A percentile compares a stretch with the other conserved stretches of the same genome.
phyloP scores from a whole-genome alignment of 1,139 yeast genomes.

The Protomyces inouyei region DNA sequence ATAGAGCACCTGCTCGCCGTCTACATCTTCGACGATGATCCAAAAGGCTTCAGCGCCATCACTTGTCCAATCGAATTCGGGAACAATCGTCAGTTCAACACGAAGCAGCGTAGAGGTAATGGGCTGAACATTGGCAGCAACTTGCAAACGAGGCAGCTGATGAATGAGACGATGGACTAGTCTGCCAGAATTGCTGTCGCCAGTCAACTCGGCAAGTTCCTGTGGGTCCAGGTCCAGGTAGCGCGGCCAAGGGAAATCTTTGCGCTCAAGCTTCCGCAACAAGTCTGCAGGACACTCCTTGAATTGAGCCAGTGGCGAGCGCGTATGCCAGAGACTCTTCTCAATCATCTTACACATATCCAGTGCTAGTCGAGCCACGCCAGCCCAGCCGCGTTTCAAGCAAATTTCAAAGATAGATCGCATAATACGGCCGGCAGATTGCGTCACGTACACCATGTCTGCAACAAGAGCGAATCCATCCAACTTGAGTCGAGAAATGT shows the following conservation, averaged over 20 bases:
- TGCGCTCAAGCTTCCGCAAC: constrained; percentile 68
- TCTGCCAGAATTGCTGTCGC: constrained; percentile 63
- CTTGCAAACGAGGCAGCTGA: constrained; percentile 63
- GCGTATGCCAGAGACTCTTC: constrained; percentile 74
- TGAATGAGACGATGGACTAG: constrained; percentile 57
- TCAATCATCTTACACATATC: constrained; percentile 77
- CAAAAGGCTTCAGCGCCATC: constrained; percentile 57
- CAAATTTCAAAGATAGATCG: constrained; percentile 82
- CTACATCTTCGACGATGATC: constrained; percentile 72
- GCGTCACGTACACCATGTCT: constrained; percentile 90
- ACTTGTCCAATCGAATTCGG: constrained; percentile 74
- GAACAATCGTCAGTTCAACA: constrained; percentile 61
- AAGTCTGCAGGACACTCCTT: constrained; percentile 62
- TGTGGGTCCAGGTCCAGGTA: constrained; percentile 66
- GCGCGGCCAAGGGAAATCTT: constrained; percentile 76
- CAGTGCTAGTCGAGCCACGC: constrained; percentile 54
- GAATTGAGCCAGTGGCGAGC: constrained; percentile 83
- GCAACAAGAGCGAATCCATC: constrained; percentile 90
- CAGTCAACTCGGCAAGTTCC: constrained; percentile 76
- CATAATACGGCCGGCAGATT: constrained; percentile 83
- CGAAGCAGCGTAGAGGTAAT: constrained; percentile 62
- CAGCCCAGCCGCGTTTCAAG: constrained; percentile 66
- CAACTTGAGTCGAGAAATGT: constrained; percentile 65
- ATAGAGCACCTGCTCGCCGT: constrained; percentile 69
- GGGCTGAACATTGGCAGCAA: constrained; percentile 67